A percentile compares a stretch with the other conserved stretches of the same genome.
Conservation (phyloP, 352 stramenopile species). For the Pythium sukuiense region DNA sequence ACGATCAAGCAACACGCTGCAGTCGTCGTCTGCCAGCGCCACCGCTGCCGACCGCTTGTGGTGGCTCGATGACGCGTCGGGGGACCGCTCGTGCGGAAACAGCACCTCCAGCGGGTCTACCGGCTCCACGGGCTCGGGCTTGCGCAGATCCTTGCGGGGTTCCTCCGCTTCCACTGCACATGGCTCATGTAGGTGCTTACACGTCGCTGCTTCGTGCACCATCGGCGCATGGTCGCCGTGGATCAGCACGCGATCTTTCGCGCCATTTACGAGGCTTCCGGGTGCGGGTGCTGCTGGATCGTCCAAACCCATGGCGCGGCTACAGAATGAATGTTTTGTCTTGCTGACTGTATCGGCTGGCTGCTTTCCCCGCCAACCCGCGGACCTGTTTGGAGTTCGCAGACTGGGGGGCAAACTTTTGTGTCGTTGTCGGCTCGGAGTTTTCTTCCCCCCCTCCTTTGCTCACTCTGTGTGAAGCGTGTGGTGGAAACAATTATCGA, state of each 20-base stretch:
- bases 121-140: conserved; percentile 5
- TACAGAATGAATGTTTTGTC: conserved; percentile 52
- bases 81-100: conserved; percentile 28
- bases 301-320: conserved; percentile 50
- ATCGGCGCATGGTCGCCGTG: conserved; percentile 11
- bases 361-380: conserved; percentile 6
- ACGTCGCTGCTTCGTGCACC: conserved; percentile 8
- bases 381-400: background rate
- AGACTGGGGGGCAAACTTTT: conserved; percentile 32
- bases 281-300: conserved; percentile 24
- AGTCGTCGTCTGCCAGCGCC: conserved; percentile 15
- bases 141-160: conserved; percentile 7
- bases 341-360: conserved; percentile 37
- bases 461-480: conserved; percentile 6
- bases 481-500: conserved; percentile 32
- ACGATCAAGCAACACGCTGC: conserved; percentile 21
- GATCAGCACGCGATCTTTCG: conserved; percentile 25
- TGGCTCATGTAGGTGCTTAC: background rate
- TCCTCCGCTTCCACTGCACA: conserved; percentile 3
- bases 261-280: conserved; percentile 17
- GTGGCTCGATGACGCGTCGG: conserved; percentile 14
- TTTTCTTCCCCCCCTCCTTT: conserved; percentile 11
- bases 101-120: conserved; percentile 23
- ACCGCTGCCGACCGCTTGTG: conserved; percentile 19
- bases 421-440: conserved; percentile 20